Percentiles rank a stretch among this genome's conserved stretches.
These are phyloP conservation scores for Syzygium aqueum DNA, from an alignment of 345 rosid genomes.

Conservation along the genomic window DNA sequence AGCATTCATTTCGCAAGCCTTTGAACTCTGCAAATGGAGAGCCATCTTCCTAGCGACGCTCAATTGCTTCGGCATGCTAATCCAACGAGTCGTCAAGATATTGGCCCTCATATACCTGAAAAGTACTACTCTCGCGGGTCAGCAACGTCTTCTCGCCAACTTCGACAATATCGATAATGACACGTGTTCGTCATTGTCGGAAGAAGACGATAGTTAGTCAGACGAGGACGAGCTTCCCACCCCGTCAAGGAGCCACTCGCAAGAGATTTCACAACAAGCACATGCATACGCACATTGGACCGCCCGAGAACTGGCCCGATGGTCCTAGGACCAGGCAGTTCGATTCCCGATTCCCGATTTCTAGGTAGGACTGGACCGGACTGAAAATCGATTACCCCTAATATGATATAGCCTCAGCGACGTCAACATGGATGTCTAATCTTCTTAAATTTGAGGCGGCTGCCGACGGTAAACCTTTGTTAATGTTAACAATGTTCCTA, in stretches of 20 bases:
- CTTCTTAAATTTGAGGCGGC: too few species aligned
- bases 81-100: conserved; percentile 2
- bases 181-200: conserved; percentile 20
- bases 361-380: too few species aligned
- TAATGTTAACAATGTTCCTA: too few species aligned
- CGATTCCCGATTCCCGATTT: too few species aligned
- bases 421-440: too few species aligned
- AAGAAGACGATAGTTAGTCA: conserved; percentile 9
- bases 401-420: too few species aligned
- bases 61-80: conserved; percentile 43
- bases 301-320: too few species aligned
- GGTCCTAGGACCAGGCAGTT: too few species aligned
- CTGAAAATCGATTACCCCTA: too few species aligned
- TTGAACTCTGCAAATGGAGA: conserved; percentile 57
- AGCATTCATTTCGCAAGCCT: conserved; percentile 14
- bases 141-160: background rate
- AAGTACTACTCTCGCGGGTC: background rate
- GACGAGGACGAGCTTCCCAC: conserved; percentile 10
- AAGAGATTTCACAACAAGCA: background rate
- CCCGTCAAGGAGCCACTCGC: background rate
- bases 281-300: background rate
- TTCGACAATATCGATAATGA: conserved; percentile 1
- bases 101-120: conserved; percentile 13
- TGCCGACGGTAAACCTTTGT: too few species aligned
- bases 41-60: conserved; percentile 48